phyloP scores from a whole-genome alignment of 305 asterid genomes.

The Fraxinus baroniana region DNA sequence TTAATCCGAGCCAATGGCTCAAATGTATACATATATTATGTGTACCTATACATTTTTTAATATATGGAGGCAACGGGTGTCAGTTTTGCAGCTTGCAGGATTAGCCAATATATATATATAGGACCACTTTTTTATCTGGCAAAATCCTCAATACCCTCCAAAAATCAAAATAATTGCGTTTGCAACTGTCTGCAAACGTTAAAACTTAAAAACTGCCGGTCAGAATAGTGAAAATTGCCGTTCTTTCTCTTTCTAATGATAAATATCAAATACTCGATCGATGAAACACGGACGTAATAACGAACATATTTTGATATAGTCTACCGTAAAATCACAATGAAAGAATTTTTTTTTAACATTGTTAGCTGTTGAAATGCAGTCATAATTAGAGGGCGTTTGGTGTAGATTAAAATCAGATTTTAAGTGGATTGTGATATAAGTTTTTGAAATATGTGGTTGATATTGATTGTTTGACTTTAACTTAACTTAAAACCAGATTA shows the following conservation, averaged over 20 bases:
- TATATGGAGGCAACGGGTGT: conserved; percentile 21
- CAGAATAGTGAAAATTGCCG: background rate
- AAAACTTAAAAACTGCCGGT: background rate
- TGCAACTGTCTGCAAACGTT: background rate
- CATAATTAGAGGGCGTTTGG: too few relatives aligned
- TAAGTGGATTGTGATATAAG: too few relatives aligned
- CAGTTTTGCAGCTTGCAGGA: conserved; percentile 27
- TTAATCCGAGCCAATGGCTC: background rate
- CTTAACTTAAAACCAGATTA: too few relatives aligned
- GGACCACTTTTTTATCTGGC: background rate
- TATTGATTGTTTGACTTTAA: too few relatives aligned
- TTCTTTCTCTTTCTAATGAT: background rate
- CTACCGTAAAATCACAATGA: background rate
- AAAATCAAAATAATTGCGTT: conserved; percentile 2
- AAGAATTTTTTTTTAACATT: background rate
- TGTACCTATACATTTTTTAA: background rate
- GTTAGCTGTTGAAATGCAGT: background rate
- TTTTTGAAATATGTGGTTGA: too few relatives aligned
- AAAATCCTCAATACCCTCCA: background rate
- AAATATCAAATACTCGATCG: background rate
- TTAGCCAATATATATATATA: background rate
- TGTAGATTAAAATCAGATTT: too few relatives aligned
- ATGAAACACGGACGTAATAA: background rate
- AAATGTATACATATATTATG: background rate
- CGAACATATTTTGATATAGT: background rate